These are phyloP conservation scores for Cunninghamia lanceolata DNA, from an alignment of 75 land plant species.

Conservation along the genomic window DNA sequence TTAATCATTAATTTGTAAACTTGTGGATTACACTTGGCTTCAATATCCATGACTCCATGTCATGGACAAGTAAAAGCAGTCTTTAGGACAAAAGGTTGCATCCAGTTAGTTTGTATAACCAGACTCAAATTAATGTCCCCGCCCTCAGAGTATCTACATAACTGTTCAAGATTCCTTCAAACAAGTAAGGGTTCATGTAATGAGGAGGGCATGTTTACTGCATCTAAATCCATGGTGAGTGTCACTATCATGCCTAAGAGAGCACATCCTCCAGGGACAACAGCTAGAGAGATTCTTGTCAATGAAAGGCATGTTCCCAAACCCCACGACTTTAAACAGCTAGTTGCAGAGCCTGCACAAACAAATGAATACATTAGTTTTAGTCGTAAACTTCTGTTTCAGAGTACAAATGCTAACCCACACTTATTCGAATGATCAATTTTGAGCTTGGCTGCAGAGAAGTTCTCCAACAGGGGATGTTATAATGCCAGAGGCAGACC, in stretches of 20 bases:
- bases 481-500: background rate
- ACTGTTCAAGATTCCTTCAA: constrained; percentile 6
- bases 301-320: constrained; percentile 30
- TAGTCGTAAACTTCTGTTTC: background rate
- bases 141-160: background rate
- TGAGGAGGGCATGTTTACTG: background rate
- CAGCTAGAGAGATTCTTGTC: constrained; percentile 61
- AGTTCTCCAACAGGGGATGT: background rate
- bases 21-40: background rate
- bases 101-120: background rate
- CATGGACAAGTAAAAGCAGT: background rate
- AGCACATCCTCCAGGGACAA: constrained; percentile 83
- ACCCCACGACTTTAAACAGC: constrained; percentile 2
- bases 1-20: background rate
- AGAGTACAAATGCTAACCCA: background rate
- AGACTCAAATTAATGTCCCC: background rate
- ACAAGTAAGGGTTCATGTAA: constrained; percentile 24
- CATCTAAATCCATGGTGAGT: constrained; percentile 53
- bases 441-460: background rate
- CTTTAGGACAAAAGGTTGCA: background rate
- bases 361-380: background rate
- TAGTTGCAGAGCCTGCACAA: constrained; percentile 20
- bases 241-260: constrained; percentile 62
- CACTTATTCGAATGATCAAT: background rate
- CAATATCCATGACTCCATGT: background rate